Percentiles rank a stretch among this genome's conserved stretches.
These are phyloP conservation scores for Rubia yunnanensis DNA, from an alignment of 257 asterid genomes.

Conservation along the genomic window DNA sequence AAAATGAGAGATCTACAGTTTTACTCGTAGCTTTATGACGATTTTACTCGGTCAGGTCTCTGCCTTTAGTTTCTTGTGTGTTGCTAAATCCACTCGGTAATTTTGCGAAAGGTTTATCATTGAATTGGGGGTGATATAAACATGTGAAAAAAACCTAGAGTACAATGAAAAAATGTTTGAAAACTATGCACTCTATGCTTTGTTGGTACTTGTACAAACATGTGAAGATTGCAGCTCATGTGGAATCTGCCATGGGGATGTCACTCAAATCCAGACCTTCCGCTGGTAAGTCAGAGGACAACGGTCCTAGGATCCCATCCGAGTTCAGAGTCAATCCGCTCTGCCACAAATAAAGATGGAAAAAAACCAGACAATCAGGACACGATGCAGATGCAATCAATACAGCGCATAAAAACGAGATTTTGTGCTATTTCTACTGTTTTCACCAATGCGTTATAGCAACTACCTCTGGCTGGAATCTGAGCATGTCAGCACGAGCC, in stretches of 20 bases:
- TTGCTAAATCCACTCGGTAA: background rate
- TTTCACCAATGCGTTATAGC: too few relatives aligned
- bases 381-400: background rate
- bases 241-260: slow-evolving; percentile 55
- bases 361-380: background rate
- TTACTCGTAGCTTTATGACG: too few relatives aligned
- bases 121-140: background rate
- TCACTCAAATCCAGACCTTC: slow-evolving; percentile 86
- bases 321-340: slow-evolving; percentile 88
- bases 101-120: background rate
- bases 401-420: too few relatives aligned
- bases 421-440: too few relatives aligned
- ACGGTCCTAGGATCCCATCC: slow-evolving; percentile 84
- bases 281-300: slow-evolving; percentile 65
- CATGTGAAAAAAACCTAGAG: background rate
- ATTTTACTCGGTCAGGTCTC: background rate
- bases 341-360: slow-evolving; percentile 28
- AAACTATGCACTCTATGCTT: background rate
- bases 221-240: background rate
- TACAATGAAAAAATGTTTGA: background rate
- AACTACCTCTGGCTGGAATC: slow-evolving; percentile 96
- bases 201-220: background rate
- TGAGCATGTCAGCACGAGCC: slow-evolving; percentile 98
- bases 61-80: background rate
- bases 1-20: too few relatives aligned